Conservation (phyloP, 768 basidiomycete species). For the Macrolepiota dolichaula region DNA sequence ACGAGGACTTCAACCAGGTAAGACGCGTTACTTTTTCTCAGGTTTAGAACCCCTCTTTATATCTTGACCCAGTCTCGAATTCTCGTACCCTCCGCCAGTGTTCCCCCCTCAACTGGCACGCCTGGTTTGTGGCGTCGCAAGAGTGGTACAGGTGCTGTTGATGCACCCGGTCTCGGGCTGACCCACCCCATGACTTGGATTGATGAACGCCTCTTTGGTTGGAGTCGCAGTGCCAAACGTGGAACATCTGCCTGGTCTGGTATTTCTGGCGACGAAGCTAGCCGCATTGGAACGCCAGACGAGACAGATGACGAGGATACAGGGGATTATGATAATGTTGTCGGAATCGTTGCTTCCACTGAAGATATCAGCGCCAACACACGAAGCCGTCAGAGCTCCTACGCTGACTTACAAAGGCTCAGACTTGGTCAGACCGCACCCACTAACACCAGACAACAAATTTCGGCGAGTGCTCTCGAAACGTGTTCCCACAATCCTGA, state of each 20-base stretch:
- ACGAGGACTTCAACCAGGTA: constrained; percentile 84
- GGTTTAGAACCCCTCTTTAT: constrained; percentile 9
- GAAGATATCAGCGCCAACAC: constrained; percentile 38
- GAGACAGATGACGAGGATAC: constrained; percentile 84
- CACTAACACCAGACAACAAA: constrained; percentile 6
- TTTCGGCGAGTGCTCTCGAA: constrained; percentile 10
- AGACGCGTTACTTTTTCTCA: constrained; percentile 17
- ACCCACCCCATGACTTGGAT: constrained; percentile 95
- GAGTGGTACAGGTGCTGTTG: constrained; percentile 78
- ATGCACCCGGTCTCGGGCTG: constrained; percentile 79
- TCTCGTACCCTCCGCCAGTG: constrained; percentile 77
- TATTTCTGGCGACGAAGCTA: constrained; percentile 49
- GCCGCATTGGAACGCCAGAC: constrained; percentile 66
- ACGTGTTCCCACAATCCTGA: constrained; percentile 30
- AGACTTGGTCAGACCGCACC: constrained; percentile 33
- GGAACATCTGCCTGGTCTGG: constrained; percentile 91
- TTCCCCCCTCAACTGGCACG: constrained; percentile 73
- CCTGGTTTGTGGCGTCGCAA: constrained; percentile 79
- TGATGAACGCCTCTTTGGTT: constrained; percentile 91
- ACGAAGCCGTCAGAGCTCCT: constrained; percentile 68
- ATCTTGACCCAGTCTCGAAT: constrained; percentile 60
- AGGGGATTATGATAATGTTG: constrained; percentile 90
- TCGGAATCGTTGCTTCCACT: constrained; percentile 60
- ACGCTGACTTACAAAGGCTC: constrained; percentile 77
- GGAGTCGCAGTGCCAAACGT: constrained; percentile 71